Evolutionary conservation across 495 filamentous ascomycete genomes (phyloP).

Genomic region (Xylaria telfairii): DNA sequence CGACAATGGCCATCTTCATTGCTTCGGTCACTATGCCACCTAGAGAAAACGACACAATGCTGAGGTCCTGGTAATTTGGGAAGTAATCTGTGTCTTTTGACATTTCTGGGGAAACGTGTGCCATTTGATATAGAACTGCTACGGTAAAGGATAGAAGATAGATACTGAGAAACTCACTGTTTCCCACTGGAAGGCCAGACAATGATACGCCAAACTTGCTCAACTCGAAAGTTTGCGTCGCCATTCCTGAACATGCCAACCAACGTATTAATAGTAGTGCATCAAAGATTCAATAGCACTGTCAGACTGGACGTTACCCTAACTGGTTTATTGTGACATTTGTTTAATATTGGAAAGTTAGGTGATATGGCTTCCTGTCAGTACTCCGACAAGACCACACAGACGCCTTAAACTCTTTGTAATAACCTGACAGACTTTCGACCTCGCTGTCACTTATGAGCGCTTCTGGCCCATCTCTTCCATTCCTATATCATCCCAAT

Average conservation of each 20-base stretch:
- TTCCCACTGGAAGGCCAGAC: background rate
- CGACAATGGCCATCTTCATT: slow-evolving; percentile 12
- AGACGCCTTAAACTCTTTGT: slow-evolving; percentile 22
- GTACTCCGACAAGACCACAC: slow-evolving; percentile 21
- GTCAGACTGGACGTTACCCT: background rate
- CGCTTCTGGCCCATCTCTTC: slow-evolving; percentile 74
- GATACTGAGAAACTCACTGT: background rate
- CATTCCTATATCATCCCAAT: slow-evolving; percentile 68
- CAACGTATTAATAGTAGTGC: background rate
- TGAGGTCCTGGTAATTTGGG: background rate
- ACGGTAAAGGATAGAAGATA: background rate
- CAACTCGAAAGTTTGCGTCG: background rate
- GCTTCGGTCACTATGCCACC: slow-evolving; percentile 11
- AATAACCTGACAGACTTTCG: slow-evolving; percentile 21
- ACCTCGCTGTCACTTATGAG: slow-evolving; percentile 39
- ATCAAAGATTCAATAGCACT: background rate
- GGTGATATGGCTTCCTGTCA: background rate
- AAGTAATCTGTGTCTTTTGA: background rate
- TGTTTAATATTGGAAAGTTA: background rate
- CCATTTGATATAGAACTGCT: background rate
- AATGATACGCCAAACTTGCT: background rate
- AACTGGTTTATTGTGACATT: background rate
- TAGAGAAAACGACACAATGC: background rate
- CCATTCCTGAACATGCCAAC: background rate
- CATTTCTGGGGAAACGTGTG: background rate